A percentile compares a stretch with the other conserved stretches of the same genome.
Conservation (phyloP, 495 filamentous ascomycete species). For the Hypomontagnella monticulosa region DNA sequence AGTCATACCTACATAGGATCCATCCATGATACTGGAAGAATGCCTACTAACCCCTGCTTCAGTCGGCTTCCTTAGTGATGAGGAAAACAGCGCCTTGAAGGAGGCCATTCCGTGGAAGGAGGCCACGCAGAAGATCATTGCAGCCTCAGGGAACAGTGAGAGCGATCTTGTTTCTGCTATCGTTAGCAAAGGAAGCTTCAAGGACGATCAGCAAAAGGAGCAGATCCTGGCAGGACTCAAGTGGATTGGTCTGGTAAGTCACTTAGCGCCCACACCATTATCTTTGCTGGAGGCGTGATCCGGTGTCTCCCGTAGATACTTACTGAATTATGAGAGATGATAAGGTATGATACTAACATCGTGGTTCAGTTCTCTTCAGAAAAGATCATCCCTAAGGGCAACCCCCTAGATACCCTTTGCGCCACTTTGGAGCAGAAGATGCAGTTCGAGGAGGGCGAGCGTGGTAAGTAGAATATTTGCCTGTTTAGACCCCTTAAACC, state of each 20-base stretch:
- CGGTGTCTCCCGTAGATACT: too few species aligned
- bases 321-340: too few species aligned
- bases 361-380: too few species aligned
- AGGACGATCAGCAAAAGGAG: conserved; percentile 73
- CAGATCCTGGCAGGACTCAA: conserved; percentile 79
- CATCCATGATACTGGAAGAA: too few species aligned
- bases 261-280: too few species aligned
- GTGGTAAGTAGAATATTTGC: conserved; percentile 42
- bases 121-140: conserved; percentile 77
- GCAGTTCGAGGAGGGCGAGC: conserved; percentile 84
- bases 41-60: too few species aligned
- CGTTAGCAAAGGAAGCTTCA: conserved; percentile 77
- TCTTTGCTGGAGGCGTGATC: too few species aligned
- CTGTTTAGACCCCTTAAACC: too few species aligned
- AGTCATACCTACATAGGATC: too few species aligned
- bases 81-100: conserved; percentile 68
- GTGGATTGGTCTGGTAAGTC: conserved; percentile 84
- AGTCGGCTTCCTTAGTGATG: conserved; percentile 83
- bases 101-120: conserved; percentile 78
- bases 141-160: conserved; percentile 67
- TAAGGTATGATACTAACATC: conserved; percentile 39
- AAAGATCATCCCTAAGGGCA: conserved; percentile 74
- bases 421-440: conserved; percentile 92
- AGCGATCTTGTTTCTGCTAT: conserved; percentile 77
- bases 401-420: conserved; percentile 88